Conservation (phyloP, 2,329 filamentous ascomycete species). For the Alternaria infectoria region DNA sequence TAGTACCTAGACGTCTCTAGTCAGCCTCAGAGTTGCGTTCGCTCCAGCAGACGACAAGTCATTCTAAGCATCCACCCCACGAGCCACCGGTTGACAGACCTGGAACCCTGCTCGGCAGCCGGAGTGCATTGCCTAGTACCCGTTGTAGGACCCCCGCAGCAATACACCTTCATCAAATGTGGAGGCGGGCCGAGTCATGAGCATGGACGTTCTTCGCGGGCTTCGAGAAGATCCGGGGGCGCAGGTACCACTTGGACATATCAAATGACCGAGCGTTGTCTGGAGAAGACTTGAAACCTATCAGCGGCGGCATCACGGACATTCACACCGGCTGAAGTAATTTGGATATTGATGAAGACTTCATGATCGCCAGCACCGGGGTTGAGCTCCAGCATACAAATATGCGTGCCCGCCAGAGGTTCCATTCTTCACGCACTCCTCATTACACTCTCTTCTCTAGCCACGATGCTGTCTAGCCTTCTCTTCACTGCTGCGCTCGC, state of each 20-base stretch:
- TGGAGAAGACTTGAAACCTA: neutral
- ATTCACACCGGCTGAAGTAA: constrained; percentile 22
- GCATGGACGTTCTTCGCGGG: constrained; percentile 8
- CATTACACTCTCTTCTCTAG: neutral
- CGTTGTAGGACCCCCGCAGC: constrained; percentile 5
- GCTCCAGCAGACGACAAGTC: constrained; percentile 11
- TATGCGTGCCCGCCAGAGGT: constrained; percentile 6
- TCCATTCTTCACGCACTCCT: constrained; percentile 4
- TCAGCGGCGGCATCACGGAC: constrained; percentile 20
- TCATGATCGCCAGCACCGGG: constrained; percentile 4
- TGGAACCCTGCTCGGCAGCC: constrained; percentile 7
- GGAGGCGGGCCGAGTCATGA: constrained; percentile 13
- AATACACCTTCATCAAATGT: constrained; percentile 21
- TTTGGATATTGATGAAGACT: constrained; percentile 24
- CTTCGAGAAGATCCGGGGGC: constrained; percentile 19
- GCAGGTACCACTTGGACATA: constrained; percentile 19
- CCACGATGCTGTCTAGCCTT: constrained; percentile 27
- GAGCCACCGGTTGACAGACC: constrained; percentile 10
- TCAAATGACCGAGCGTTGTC: constrained; percentile 14
- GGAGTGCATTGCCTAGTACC: constrained; percentile 20
- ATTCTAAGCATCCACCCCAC: constrained; percentile 12
- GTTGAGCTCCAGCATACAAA: constrained; percentile 19
- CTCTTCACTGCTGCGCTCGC: constrained; percentile 24
- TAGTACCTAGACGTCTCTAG: constrained; percentile 7
- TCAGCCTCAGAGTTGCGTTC: constrained; percentile 7